Evolutionary conservation across 257 asterid genomes (phyloP), one percentile per base, ranked within the genome.

Genomic region (Solanum clarkiae): DNA sequence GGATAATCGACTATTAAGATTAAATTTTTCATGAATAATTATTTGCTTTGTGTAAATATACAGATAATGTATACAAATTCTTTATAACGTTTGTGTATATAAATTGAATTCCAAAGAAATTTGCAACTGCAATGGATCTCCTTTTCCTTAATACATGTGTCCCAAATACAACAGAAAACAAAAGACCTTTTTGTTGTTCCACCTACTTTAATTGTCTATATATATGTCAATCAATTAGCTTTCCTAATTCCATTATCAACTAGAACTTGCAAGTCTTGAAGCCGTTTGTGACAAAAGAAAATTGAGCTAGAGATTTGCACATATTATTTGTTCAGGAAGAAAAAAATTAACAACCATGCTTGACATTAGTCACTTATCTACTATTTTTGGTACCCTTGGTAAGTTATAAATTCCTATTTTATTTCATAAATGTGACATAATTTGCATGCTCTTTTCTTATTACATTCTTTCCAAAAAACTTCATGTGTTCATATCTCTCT

Each of bases 331-430:
- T 72, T 72, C 57, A 45, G 14, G 13, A 14, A 36, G 36, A 75
- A 75, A 49, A 66, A 5, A 42, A 45, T 45, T 32, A 36, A 62
- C n/a, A 62, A 82, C 9, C 36, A 83, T 83, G 85, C 10, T 17
- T 66, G 22, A 10, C 13, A 18, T 83, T 10, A 13, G 11, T 81
- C 32, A 18, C 29, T 22, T 18, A 55, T n/a, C 72, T 59, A 24
- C 8, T 44, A 51, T 12, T 62, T 65, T 83, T 18, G 49, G 54
- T 49, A 17, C 1, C 10, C 66, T 83, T 75, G 94, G 95, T 92
- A 91, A 36, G 70, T 8, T 24, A 24, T 32, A 32, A 32, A 32
- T 42, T 62, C 55, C 22, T 22, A 22, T 47, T 81, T n/a, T 42
- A 42, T 63, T 47, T 75, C 44, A 77, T 51, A 63, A 63, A 77